phyloP scores from a whole-genome alignment of 345 rosid species.

The Leavenworthia alabamica region DNA sequence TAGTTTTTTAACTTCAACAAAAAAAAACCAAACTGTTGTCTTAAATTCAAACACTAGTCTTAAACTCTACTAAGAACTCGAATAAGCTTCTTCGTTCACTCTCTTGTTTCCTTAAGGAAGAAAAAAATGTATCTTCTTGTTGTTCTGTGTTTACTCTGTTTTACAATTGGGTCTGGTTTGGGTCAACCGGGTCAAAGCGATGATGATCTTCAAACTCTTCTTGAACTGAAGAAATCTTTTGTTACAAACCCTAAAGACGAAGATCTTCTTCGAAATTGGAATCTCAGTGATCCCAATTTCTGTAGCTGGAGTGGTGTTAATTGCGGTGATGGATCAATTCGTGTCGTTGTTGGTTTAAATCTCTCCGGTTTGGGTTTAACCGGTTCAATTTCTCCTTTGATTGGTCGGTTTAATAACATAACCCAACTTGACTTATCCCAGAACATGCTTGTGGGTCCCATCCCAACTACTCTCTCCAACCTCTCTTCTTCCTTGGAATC shows the following conservation, averaged over 20 bases:
- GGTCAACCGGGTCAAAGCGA: conserved; percentile 7
- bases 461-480: conserved; percentile 58
- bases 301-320: conserved; percentile 68
- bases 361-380: conserved; percentile 56
- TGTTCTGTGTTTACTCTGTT: conserved; percentile 18
- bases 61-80: not conserved
- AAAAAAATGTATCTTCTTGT: not conserved
- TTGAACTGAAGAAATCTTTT: conserved; percentile 35
- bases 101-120: not conserved
- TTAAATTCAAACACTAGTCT: conserved; percentile 17
- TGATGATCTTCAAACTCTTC: conserved; percentile 15
- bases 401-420: conserved; percentile 47
- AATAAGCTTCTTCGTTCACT: not conserved
- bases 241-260: conserved; percentile 35
- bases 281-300: conserved; percentile 28
- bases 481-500: conserved; percentile 54
- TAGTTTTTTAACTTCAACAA: not conserved
- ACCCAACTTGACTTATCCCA: conserved; percentile 59
- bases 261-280: conserved; percentile 53
- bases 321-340: conserved; percentile 48
- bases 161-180: not conserved
- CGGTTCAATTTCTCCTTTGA: conserved; percentile 46
- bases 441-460: conserved; percentile 49
- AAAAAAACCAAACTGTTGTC: conserved; percentile 9
- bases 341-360: conserved; percentile 45